These are phyloP conservation scores for Lipomyces sp. DNA, from an alignment of 805 yeast genomes.

Conservation along the genomic window DNA sequence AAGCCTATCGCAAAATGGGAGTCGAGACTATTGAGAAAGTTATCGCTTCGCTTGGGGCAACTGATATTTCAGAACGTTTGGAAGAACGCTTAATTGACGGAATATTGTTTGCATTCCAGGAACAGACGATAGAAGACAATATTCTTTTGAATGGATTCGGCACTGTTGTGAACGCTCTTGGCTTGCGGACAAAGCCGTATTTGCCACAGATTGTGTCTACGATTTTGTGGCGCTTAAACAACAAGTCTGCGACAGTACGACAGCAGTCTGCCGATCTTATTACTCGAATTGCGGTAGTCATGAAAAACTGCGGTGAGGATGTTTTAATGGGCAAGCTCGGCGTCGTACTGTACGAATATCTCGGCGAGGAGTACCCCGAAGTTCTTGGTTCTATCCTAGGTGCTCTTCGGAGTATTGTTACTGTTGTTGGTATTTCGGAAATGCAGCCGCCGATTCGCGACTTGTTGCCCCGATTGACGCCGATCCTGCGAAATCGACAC, in stretches of 20 bases:
- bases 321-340: slow-evolving; percentile 65
- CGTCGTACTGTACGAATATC: slow-evolving; percentile 76
- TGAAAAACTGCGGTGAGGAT: slow-evolving; percentile 62
- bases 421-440: slow-evolving; percentile 54
- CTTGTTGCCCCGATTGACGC: slow-evolving; percentile 81
- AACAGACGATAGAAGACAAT: slow-evolving; percentile 59
- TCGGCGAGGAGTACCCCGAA: slow-evolving; percentile 94
- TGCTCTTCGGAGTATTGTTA: slow-evolving; percentile 64
- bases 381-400: slow-evolving; percentile 81
- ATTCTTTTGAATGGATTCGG: slow-evolving; percentile 63
- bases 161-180: slow-evolving; percentile 58
- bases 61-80: slow-evolving; percentile 58
- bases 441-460: slow-evolving; percentile 81
- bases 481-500: slow-evolving; percentile 83
- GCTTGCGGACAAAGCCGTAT: slow-evolving; percentile 64
- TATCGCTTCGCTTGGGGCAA: slow-evolving; percentile 49
- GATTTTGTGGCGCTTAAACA: slow-evolving; percentile 66
- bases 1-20: slow-evolving; percentile 73
- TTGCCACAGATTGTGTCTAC: slow-evolving; percentile 69
- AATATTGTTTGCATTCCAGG: slow-evolving; percentile 72
- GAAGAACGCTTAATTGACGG: slow-evolving; percentile 77
- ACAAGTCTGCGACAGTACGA: slow-evolving; percentile 67
- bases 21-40: slow-evolving; percentile 64
- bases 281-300: slow-evolving; percentile 59
- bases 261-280: slow-evolving; percentile 82